Evolutionary conservation across 2,329 filamentous ascomycete species (phyloP), one percentile per base, ranked within the genome.

Genomic region (Sclerotinia borealis): DNA sequence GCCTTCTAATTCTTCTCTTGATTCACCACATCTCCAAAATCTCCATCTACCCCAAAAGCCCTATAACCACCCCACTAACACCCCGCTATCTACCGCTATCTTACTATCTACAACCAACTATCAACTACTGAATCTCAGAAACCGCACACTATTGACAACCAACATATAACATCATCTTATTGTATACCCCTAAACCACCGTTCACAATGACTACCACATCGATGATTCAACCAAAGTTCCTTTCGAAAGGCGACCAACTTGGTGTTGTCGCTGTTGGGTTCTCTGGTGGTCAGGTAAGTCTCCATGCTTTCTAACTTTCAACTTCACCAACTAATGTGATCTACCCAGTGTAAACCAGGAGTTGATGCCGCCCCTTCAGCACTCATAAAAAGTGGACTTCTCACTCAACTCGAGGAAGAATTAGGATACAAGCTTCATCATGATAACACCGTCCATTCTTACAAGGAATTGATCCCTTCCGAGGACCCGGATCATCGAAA

Each of bases 221-320:
- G 39, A 74, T 75, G 72, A 64, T 74, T 60, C 63, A 73, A 47
- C 70, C 72, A 64, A 92, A 89, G 74, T 98, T 97, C 80, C 88
- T 98, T 70, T 82, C 88, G 68, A 83, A 88, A 74, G 85, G 87
- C 37, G 83, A 90, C 73, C 88, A 98, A 73, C 83, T 99, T 68
- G 95, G 93, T 67, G 85, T 99, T 63, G 92, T 98, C 43, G 92
- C 93, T 56, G 95, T 98, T 43, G 93, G 93, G 67, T 99, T 98
- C 81, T 96, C 92, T 61, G 93, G 93, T 69, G 95, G 95, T 63
- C 95, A 97, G 86, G 92, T 95, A 86, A 71, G 81, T 58, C 63
- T 11, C 56, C 34, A 39, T 17, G 62, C 27, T 41, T 59, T 15
- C 36, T 22, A 56, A 51, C 29, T 17, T 27, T 51, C 41, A 54